Conservation (phyloP, 805 yeast genomes). For the Wickerhamomyces tratensis region DNA sequence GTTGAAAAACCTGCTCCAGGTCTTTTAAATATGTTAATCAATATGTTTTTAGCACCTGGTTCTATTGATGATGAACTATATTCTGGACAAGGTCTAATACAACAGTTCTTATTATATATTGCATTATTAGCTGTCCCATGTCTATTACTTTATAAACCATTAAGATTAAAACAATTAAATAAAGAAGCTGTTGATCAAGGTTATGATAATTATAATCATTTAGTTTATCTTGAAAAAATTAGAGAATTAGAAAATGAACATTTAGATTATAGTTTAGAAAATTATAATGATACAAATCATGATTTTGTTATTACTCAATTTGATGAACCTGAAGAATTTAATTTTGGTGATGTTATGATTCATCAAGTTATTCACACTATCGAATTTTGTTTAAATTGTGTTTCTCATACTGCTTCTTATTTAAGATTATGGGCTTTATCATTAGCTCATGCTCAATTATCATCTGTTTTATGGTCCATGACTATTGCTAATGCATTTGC, state of each 20-base stretch:
- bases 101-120: constrained; percentile 57
- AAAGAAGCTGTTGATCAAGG: constrained; percentile 39
- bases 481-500: constrained; percentile 74
- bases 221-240: not conserved
- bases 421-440: constrained; percentile 96
- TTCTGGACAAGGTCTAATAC: constrained; percentile 70
- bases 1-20: constrained; percentile 81
- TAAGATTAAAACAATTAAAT: constrained; percentile 52
- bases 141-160: constrained; percentile 77
- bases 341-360: constrained; percentile 90
- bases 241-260: constrained; percentile 27
- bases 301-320: constrained; percentile 36
- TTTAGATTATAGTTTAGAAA: constrained; percentile 20
- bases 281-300: constrained; percentile 40
- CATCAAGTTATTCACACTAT: constrained; percentile 97
- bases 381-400: constrained; percentile 94
- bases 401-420: constrained; percentile 97
- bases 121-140: constrained; percentile 92
- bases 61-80: constrained; percentile 71
- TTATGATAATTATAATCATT: constrained; percentile 18
- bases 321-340: constrained; percentile 46
- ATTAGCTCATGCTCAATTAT: constrained; percentile 92
- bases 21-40: constrained; percentile 85
- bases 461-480: constrained; percentile 95
- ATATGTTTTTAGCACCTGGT: constrained; percentile 94